Evolutionary conservation across 352 stramenopile genomes (phyloP).

Genomic region (Phytopythium boreale): DNA sequence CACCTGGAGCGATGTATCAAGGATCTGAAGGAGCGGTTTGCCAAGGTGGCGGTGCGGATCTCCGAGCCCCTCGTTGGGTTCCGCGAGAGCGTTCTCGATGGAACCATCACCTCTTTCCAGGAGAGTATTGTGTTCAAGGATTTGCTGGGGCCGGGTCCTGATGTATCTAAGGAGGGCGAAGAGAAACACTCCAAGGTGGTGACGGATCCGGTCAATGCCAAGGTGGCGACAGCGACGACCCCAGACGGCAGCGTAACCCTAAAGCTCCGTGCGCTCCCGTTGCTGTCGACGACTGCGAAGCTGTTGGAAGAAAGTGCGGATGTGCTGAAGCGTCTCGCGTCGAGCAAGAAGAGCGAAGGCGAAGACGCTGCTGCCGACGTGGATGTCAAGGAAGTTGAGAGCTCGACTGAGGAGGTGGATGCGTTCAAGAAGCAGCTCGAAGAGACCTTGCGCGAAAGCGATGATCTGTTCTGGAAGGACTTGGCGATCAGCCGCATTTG

Average conservation of each 20-base stretch:
- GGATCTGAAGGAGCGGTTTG: constrained; percentile 86
- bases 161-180: constrained; percentile 12
- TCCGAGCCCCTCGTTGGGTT: constrained; percentile 89
- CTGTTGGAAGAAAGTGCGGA: constrained; percentile 76
- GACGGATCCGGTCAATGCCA: constrained; percentile 20
- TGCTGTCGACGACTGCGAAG: constrained; percentile 57
- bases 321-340: constrained; percentile 35
- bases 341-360: constrained; percentile 27
- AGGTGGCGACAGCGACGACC: constrained; percentile 55
- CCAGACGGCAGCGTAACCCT: constrained; percentile 67
- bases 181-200: constrained; percentile 7
- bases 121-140: constrained; percentile 75
- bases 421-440: constrained; percentile 41
- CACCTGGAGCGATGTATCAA: constrained; percentile 92
- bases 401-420: constrained; percentile 15
- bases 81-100: constrained; percentile 78
- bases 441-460: constrained; percentile 38
- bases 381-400: constrained; percentile 7
- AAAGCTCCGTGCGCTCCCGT: constrained; percentile 72
- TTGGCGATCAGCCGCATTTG: constrained; percentile 60
- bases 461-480: constrained; percentile 48
- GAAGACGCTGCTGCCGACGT: constrained; percentile 12
- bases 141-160: constrained; percentile 27
- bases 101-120: constrained; percentile 55
- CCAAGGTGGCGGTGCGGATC: constrained; percentile 77